These are phyloP conservation scores for Pythium biforme DNA, from an alignment of 352 stramenopile species.

Conservation along the genomic window DNA sequence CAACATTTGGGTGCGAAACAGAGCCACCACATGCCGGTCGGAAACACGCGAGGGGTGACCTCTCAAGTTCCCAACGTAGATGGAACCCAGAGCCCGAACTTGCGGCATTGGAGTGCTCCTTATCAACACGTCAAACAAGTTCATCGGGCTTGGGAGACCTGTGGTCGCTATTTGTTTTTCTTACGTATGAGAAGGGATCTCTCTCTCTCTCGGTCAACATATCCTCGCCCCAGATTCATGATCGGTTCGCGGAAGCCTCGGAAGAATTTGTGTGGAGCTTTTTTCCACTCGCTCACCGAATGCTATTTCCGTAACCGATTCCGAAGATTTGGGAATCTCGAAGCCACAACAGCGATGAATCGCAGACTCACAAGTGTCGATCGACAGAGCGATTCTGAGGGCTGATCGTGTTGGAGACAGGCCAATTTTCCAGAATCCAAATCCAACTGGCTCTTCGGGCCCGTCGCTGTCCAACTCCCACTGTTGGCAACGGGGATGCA, in stretches of 20 bases:
- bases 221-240: neutral
- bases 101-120: no score
- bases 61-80: no score
- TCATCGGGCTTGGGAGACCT: no score
- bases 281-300: neutral
- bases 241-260: neutral
- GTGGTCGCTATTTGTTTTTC: no score
- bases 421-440: neutral
- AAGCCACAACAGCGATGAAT: neutral
- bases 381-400: neutral
- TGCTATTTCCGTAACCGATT: constrained; percentile 1
- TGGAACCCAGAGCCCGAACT: no score
- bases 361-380: neutral
- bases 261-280: neutral
- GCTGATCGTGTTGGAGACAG: constrained; percentile 1
- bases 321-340: constrained; percentile 10
- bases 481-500: neutral
- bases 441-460: constrained; percentile 6
- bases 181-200: no score
- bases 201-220: no score
- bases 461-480: neutral
- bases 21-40: neutral
- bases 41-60: no score
- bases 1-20: neutral
- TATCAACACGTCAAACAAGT: no score